Percentiles rank a stretch among this genome's conserved stretches.
phyloP scores from a whole-genome alignment of 306 rosid species.

The Fragaria vesca region DNA sequence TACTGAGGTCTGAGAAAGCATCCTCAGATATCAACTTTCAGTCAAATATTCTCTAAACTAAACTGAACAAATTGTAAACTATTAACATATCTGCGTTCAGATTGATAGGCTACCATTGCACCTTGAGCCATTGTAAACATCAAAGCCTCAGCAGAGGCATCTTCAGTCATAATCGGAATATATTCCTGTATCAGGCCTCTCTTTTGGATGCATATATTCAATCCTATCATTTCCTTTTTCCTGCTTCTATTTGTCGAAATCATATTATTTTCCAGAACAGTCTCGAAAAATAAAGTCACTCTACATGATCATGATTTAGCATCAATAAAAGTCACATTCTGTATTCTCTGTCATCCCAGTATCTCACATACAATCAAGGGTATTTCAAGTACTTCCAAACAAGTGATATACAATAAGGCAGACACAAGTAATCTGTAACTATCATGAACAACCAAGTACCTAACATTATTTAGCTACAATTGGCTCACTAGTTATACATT shows the following conservation, averaged over 20 bases:
- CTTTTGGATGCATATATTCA: constrained; percentile 3
- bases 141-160: background rate
- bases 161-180: background rate
- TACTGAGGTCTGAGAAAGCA: background rate
- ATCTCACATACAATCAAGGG: background rate
- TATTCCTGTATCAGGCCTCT: background rate
- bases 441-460: background rate
- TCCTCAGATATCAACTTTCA: background rate
- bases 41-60: background rate
- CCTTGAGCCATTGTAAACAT: background rate
- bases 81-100: background rate
- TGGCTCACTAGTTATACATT: background rate
- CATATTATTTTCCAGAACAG: background rate
- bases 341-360: background rate
- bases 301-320: background rate
- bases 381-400: background rate
- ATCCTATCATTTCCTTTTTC: constrained; percentile 1
- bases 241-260: background rate
- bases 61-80: background rate
- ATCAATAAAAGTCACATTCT: background rate
- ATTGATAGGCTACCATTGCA: background rate
- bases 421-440: background rate
- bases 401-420: background rate
- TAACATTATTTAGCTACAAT: background rate
- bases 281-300: background rate